A percentile compares a stretch with the other conserved stretches of the same genome.
Evolutionary conservation across 2,329 filamentous ascomycete genomes (phyloP).

Genomic region (Talaromyces sp.): DNA sequence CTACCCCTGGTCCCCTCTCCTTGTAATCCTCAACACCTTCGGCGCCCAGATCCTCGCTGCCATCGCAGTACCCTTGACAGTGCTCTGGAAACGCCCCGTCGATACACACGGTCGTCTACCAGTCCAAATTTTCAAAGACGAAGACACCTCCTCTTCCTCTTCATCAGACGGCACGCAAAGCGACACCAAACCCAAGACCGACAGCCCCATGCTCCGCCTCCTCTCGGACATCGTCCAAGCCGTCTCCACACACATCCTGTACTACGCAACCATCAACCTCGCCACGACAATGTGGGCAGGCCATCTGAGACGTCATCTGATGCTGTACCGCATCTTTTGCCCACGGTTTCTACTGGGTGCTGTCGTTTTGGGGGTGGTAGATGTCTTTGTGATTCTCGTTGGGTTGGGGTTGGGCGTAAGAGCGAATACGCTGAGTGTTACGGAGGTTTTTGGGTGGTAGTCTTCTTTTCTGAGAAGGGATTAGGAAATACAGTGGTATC

Average conservation of each 20-base stretch:
- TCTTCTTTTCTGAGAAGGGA: not conserved
- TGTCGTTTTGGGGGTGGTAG: constrained; percentile 68
- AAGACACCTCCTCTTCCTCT: constrained; percentile 25
- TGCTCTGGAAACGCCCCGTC: constrained; percentile 84
- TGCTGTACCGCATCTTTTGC: constrained; percentile 92
- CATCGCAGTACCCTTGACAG: constrained; percentile 72
- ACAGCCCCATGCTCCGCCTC: constrained; percentile 38
- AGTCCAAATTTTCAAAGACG: constrained; percentile 20
- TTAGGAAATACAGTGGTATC: not conserved
- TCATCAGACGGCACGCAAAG: constrained; percentile 4
- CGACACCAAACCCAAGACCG: not conserved
- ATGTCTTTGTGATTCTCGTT: constrained; percentile 68
- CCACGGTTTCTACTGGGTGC: constrained; percentile 86
- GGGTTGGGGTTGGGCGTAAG: constrained; percentile 67
- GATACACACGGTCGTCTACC: constrained; percentile 56
- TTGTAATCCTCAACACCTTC: constrained; percentile 82
- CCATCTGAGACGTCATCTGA: constrained; percentile 82
- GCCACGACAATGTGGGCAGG: constrained; percentile 90
- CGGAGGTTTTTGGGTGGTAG: constrained; percentile 82
- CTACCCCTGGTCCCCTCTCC: constrained; percentile 84
- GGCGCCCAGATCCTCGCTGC: constrained; percentile 83
- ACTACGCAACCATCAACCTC: constrained; percentile 77
- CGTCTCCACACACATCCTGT: constrained; percentile 71
- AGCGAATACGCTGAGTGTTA: constrained; percentile 72
- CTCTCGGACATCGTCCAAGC: constrained; percentile 69